Evolutionary conservation across 1,139 yeast species (phyloP).

Genomic region (Kodamaea ohmeri): DNA sequence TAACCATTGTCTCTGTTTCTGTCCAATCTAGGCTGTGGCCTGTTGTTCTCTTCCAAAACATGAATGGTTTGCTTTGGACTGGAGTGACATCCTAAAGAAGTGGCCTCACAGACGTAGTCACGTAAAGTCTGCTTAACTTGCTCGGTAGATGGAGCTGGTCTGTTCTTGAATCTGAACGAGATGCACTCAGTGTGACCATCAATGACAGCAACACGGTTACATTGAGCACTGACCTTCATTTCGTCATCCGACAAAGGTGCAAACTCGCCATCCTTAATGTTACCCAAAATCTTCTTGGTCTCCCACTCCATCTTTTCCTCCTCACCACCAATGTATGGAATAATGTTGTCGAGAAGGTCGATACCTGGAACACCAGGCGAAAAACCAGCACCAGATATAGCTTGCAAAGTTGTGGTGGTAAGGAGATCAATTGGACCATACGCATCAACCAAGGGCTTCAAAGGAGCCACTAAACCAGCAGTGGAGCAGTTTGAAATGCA

Average conservation of each 20-base stretch:
- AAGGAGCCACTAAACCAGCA: conserved; percentile 95
- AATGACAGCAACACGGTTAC: conserved; percentile 94
- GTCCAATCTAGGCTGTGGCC: conserved; percentile 98
- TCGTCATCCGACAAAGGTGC: conserved; percentile 64
- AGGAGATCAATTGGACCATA: conserved; percentile 88
- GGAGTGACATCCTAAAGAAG: conserved; percentile 72
- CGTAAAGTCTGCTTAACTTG: conserved; percentile 68
- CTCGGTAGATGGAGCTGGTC: conserved; percentile 83
- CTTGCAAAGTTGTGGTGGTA: conserved; percentile 92
- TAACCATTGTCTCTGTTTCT: conserved; percentile 93
- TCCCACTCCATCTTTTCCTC: conserved; percentile 99
- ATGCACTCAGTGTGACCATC: conserved; percentile 99
- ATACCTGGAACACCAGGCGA: conserved; percentile 97
- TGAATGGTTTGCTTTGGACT: conserved; percentile 93
- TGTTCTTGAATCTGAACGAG: conserved; percentile 74
- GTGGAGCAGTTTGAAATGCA: conserved; percentile 98
- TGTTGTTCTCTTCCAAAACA: conserved; percentile 82
- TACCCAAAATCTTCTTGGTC: conserved; percentile 88
- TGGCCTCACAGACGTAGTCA: conserved; percentile 84
- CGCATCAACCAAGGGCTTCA: conserved; percentile 82
- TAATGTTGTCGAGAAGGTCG: conserved; percentile 89
- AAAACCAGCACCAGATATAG: conserved; percentile 97
- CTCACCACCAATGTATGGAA: conserved; percentile 94
- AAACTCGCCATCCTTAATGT: conserved; percentile 56
- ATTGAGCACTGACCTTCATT: conserved; percentile 88